Conservation (phyloP, 352 stramenopile genomes). For the Blastocystis hominis region DNA sequence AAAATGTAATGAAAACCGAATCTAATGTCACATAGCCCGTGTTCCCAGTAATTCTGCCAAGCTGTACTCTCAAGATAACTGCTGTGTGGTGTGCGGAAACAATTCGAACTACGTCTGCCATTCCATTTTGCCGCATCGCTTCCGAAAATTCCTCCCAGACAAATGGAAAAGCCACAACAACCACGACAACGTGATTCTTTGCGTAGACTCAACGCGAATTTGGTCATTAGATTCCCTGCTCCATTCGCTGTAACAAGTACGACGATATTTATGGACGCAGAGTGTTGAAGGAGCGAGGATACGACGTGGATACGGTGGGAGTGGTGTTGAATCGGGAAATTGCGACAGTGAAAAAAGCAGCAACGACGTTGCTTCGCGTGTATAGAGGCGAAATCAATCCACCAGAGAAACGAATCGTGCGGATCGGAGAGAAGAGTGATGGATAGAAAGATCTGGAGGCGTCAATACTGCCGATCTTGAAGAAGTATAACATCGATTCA, state of each 20-base stretch:
- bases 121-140: conserved; percentile 50
- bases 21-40: background rate
- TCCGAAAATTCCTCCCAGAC: conserved; percentile 33
- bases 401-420: background rate
- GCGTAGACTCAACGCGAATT: background rate
- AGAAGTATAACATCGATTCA: conserved; percentile 30
- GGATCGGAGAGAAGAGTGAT: background rate
- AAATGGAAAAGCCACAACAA: conserved; percentile 50
- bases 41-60: background rate
- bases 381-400: conserved; percentile 1
- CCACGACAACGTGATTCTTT: conserved; percentile 51
- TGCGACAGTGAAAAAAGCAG: background rate
- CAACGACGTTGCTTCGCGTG: background rate
- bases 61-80: conserved; percentile 8
- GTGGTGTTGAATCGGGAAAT: conserved; percentile 17
- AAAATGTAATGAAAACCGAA: background rate
- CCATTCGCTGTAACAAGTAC: conserved; percentile 44
- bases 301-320: background rate
- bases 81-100: conserved; percentile 35
- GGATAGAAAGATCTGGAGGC: conserved; percentile 6
- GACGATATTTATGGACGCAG: conserved; percentile 45
- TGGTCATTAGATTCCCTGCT: conserved; percentile 19
- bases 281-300: conserved; percentile 8
- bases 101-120: conserved; percentile 48
- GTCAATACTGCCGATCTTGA: background rate